A percentile compares a stretch with the other conserved stretches of the same genome.
Evolutionary conservation across 2,329 filamentous ascomycete species (phyloP).

Genomic region (Neonectria ditissima): DNA sequence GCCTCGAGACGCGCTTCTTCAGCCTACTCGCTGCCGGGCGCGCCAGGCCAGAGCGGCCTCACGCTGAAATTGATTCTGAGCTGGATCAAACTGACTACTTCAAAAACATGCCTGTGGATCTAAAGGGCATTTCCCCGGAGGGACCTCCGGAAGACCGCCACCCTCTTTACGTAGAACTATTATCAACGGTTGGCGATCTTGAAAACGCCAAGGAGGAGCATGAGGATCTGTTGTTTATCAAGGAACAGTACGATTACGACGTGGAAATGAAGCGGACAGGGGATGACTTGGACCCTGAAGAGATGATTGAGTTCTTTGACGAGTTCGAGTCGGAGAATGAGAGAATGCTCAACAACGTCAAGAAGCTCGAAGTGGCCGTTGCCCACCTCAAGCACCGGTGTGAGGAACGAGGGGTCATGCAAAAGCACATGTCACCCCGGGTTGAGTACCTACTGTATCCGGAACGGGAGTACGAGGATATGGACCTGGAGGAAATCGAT

Average conservation of each 20-base stretch:
- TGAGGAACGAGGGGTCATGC: slow-evolving; percentile 56
- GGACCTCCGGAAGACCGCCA: slow-evolving; percentile 56
- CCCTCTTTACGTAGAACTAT: slow-evolving; percentile 59
- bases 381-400: slow-evolving; percentile 54
- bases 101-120: slow-evolving; percentile 47
- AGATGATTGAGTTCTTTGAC: slow-evolving; percentile 56
- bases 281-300: slow-evolving; percentile 50
- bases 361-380: slow-evolving; percentile 50
- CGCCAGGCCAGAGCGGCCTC: slow-evolving; percentile 25
- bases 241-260: slow-evolving; percentile 53
- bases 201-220: slow-evolving; percentile 61
- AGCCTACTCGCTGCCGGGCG: slow-evolving; percentile 51
- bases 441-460: slow-evolving; percentile 56
- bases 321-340: slow-evolving; percentile 53
- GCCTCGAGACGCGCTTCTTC: slow-evolving; percentile 54
- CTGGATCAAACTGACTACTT: slow-evolving; percentile 21
- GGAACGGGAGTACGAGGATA: slow-evolving; percentile 53
- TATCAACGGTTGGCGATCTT: slow-evolving; percentile 58
- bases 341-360: slow-evolving; percentile 50
- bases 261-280: slow-evolving; percentile 48
- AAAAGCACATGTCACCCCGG: slow-evolving; percentile 54
- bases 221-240: slow-evolving; percentile 56
- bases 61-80: slow-evolving; percentile 19
- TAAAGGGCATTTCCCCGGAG: slow-evolving; percentile 52
- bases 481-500: slow-evolving; percentile 52